phyloP scores from a whole-genome alignment of 441 rosid species.

The Pelargonium myrrhifolium region DNA sequence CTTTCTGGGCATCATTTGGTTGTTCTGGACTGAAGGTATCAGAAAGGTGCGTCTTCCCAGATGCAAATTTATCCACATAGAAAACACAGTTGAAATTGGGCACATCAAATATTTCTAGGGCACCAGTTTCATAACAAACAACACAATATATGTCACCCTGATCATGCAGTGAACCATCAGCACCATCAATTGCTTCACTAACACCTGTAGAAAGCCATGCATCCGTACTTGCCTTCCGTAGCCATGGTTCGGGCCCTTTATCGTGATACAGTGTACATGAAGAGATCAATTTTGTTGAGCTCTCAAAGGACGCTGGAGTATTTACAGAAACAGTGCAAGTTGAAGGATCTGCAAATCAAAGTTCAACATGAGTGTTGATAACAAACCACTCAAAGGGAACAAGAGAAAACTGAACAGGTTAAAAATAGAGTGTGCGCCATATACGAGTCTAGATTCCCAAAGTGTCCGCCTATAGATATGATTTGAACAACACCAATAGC shows the following conservation, averaged over 20 bases:
- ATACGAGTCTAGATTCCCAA: too few species aligned
- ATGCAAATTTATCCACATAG: constrained; percentile 71
- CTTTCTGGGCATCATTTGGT: constrained; percentile 35
- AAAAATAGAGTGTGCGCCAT: too few species aligned
- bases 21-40: constrained; percentile 47
- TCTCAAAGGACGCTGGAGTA: constrained; percentile 59
- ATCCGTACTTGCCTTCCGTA: constrained; percentile 86
- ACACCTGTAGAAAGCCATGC: constrained; percentile 96
- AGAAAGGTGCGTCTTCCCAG: constrained; percentile 71
- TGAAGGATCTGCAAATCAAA: constrained; percentile 66
- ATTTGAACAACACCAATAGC: too few species aligned
- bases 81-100: constrained; percentile 79
- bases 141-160: constrained; percentile 92
- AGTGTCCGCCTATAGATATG: too few species aligned
- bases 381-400: constrained; percentile 12
- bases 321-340: constrained; percentile 71
- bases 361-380: constrained; percentile 24
- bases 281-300: constrained; percentile 54
- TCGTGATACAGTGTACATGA: constrained; percentile 93
- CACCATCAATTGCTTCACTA: constrained; percentile 75
- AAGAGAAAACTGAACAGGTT: neutral
- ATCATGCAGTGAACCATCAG: constrained; percentile 74
- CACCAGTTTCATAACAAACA: constrained; percentile 75
- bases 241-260: constrained; percentile 94
- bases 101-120: constrained; percentile 89